A percentile compares a stretch with the other conserved stretches of the same genome.
phyloP scores from a whole-genome alignment of 768 basidiomycete genomes.

The Phlegmacium glaucopus region DNA sequence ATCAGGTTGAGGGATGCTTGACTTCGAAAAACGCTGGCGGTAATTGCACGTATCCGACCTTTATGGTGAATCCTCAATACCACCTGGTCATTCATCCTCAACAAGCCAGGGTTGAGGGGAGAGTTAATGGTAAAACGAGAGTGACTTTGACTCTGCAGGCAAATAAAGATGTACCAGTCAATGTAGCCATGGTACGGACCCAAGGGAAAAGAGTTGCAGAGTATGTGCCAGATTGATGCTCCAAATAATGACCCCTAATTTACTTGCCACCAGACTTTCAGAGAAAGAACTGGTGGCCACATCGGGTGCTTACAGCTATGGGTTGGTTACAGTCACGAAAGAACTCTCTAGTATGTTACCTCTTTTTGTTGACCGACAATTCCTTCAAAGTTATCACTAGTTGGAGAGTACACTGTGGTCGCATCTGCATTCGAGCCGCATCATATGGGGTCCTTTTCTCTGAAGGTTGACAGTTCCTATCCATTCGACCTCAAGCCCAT shows the following conservation, averaged over 20 bases:
- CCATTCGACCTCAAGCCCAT: constrained; percentile 64
- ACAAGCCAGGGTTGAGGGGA: constrained; percentile 1
- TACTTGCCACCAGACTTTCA: constrained; percentile 36
- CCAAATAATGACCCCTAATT: neutral
- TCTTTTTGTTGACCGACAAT: neutral
- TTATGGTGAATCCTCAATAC: constrained; percentile 91
- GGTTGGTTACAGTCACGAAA: constrained; percentile 54
- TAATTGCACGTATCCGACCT: constrained; percentile 74
- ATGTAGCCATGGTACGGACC: constrained; percentile 72
- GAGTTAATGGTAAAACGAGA: constrained; percentile 25
- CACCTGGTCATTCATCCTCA: constrained; percentile 53
- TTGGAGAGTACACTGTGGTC: constrained; percentile 80
- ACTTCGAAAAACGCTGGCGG: constrained; percentile 79
- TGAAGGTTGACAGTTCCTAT: constrained; percentile 60
- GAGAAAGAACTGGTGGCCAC: constrained; percentile 69
- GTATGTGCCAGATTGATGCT: constrained; percentile 43
- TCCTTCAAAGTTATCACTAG: constrained; percentile 31
- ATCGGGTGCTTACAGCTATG: constrained; percentile 82
- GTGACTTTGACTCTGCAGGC: constrained; percentile 49
- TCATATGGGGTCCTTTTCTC: constrained; percentile 60
- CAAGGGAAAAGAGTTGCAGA: constrained; percentile 70
- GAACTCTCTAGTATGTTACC: constrained; percentile 48
- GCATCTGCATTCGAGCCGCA: constrained; percentile 81
- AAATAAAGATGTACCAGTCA: constrained; percentile 66
- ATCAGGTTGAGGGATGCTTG: constrained; percentile 58